phyloP scores from a whole-genome alignment of 2,329 filamentous ascomycete genomes.

The Aspergillus piperis region DNA sequence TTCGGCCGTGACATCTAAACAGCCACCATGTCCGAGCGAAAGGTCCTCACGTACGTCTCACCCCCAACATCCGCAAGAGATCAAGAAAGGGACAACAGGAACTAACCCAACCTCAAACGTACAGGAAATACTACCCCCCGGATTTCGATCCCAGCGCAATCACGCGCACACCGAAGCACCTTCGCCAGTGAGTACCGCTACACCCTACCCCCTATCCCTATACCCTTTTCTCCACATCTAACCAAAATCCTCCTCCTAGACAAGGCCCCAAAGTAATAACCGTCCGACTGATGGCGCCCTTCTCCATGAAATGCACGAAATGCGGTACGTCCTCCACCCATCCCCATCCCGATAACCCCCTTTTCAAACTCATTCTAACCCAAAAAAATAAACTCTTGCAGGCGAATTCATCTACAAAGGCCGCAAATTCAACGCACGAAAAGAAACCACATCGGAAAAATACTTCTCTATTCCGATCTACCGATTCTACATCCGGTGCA shows the following conservation, averaged over 20 bases:
- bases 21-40: slow-evolving; percentile 70
- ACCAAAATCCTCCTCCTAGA: background rate
- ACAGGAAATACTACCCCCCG: slow-evolving; percentile 57
- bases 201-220: background rate
- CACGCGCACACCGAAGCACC: slow-evolving; percentile 62
- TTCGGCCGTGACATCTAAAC: background rate
- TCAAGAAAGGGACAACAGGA: background rate
- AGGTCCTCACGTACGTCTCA: slow-evolving; percentile 6
- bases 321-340: slow-evolving; percentile 25
- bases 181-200: slow-evolving; percentile 40
- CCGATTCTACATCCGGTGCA: slow-evolving; percentile 89
- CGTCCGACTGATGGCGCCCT: slow-evolving; percentile 88
- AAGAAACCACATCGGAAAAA: slow-evolving; percentile 86
- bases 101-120: slow-evolving; percentile 18
- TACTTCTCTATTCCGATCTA: slow-evolving; percentile 88
- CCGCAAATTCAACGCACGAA: slow-evolving; percentile 91
- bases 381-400: background rate
- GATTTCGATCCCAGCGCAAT: slow-evolving; percentile 91
- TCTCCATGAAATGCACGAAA: slow-evolving; percentile 71
- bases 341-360: too few relatives aligned
- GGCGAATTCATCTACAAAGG: slow-evolving; percentile 90
- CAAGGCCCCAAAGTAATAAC: slow-evolving; percentile 79
- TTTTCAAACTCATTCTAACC: too few relatives aligned
- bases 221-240: too few relatives aligned
- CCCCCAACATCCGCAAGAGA: background rate